These are phyloP conservation scores for Bryoglossum gracile DNA, from an alignment of 495 filamentous ascomycete genomes.

Conservation along the genomic window DNA sequence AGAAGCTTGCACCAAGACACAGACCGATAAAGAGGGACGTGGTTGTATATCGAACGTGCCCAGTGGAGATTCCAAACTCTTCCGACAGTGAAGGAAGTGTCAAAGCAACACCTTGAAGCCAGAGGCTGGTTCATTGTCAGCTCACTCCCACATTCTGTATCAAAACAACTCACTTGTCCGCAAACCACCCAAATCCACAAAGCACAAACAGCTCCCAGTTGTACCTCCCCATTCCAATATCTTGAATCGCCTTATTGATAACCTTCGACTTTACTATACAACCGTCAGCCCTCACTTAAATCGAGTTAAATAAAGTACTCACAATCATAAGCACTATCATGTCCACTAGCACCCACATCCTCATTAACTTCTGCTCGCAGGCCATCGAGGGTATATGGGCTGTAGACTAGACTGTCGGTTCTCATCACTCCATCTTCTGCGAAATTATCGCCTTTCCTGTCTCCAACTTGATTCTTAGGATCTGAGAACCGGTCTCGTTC, in stretches of 20 bases:
- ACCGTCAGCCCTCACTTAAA: conserved; percentile 19
- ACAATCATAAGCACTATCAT: conserved; percentile 45
- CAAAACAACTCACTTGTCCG: conserved; percentile 40
- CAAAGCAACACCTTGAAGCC: conserved; percentile 62
- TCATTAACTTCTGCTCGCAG: conserved; percentile 37
- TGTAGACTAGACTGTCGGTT: conserved; percentile 35
- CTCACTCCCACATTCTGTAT: neutral
- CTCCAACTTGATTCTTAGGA: neutral
- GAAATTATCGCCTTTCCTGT: conserved; percentile 18
- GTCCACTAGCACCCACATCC: conserved; percentile 31
- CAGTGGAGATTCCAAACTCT: conserved; percentile 54
- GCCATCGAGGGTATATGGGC: conserved; percentile 44
- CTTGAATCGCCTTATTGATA: conserved; percentile 69
- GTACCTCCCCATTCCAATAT: conserved; percentile 83
- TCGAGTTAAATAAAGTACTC: conserved; percentile 18
- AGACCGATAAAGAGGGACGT: conserved; percentile 51
- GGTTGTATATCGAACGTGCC: conserved; percentile 45
- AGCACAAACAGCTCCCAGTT: conserved; percentile 80
- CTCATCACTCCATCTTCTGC: conserved; percentile 29
- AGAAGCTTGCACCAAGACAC: conserved; percentile 66
- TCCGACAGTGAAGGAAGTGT: conserved; percentile 62
- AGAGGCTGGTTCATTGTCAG: conserved; percentile 32
- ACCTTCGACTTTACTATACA: conserved; percentile 46
- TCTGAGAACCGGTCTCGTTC: conserved; percentile 20
- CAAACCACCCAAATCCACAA: conserved; percentile 73